phyloP scores from a whole-genome alignment of 148 eudicot genomes.

The Nepenthes mirabilis region DNA sequence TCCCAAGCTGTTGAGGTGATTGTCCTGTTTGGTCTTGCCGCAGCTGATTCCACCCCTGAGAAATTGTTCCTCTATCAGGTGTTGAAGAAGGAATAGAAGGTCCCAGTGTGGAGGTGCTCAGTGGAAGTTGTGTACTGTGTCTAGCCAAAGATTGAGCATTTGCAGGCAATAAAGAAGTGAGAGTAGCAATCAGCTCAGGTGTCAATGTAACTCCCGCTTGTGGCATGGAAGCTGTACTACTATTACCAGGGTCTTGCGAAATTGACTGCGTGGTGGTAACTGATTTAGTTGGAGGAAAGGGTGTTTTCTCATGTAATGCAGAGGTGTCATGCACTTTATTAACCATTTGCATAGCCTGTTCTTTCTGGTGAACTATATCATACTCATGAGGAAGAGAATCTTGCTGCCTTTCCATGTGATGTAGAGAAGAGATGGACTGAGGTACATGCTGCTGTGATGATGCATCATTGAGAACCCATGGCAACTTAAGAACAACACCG shows the following conservation, averaged over 20 bases:
- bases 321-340: slow-evolving; percentile 23
- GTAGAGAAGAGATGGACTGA: slow-evolving; percentile 23
- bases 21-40: slow-evolving; percentile 31
- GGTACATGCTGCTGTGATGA: slow-evolving; percentile 25
- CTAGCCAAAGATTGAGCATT: slow-evolving; percentile 26
- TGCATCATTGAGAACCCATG: slow-evolving; percentile 28
- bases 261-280: slow-evolving; percentile 15
- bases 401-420: slow-evolving; percentile 21
- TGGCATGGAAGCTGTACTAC: slow-evolving; percentile 24
- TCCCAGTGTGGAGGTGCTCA: slow-evolving; percentile 19
- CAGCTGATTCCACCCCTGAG: slow-evolving; percentile 48
- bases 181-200: slow-evolving; percentile 82
- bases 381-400: slow-evolving; percentile 28
- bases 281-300: slow-evolving; percentile 16
- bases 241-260: slow-evolving; percentile 17
- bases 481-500: slow-evolving; percentile 81
- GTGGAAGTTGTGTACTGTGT: slow-evolving; percentile 23
- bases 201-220: slow-evolving; percentile 52
- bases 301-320: slow-evolving; percentile 19
- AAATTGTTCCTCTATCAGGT: slow-evolving; percentile 9
- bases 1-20: slow-evolving; percentile 28
- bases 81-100: slow-evolving; percentile 13
- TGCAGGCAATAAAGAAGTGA: slow-evolving; percentile 54
- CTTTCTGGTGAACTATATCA: slow-evolving; percentile 24
- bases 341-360: slow-evolving; percentile 22